phyloP scores from a whole-genome alignment of 257 asterid genomes.

The Plantago ovata region DNA sequence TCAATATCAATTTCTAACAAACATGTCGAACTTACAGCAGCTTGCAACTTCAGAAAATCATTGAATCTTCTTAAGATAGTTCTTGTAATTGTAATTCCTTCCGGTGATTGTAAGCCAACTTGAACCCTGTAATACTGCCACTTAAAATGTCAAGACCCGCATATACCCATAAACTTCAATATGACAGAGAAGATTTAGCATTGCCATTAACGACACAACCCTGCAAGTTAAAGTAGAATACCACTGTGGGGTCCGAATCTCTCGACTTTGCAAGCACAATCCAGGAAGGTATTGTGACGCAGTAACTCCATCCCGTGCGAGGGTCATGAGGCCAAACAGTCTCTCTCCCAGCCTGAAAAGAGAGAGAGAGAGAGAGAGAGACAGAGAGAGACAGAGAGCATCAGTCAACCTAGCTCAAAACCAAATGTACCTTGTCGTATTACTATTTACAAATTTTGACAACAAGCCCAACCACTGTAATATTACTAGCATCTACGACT shows the following conservation, averaged over 20 bases:
- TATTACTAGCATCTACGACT: constrained; percentile 4
- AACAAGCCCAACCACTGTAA: not conserved
- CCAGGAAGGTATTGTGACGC: constrained; percentile 93
- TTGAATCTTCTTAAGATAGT: constrained; percentile 86
- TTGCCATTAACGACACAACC: constrained; percentile 13
- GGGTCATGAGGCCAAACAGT: constrained; percentile 98
- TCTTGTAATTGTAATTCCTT: constrained; percentile 78
- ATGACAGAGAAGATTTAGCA: not conserved
- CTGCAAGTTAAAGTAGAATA: constrained; percentile 34
- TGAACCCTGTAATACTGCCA: constrained; percentile 97
- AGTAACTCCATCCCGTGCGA: constrained; percentile 95
- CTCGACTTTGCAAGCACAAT: constrained; percentile 84
- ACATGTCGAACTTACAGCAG: constrained; percentile 65
- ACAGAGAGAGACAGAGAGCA: too few species aligned
- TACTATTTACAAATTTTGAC: too few species aligned
- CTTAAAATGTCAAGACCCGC: constrained; percentile 39
- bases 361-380: constrained; percentile 12
- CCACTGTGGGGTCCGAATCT: constrained; percentile 97
- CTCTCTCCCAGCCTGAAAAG: constrained; percentile 72
- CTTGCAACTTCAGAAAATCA: constrained; percentile 82
- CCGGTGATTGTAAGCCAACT: constrained; percentile 90
- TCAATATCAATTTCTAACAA: constrained; percentile 5
- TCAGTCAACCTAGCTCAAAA: not conserved
- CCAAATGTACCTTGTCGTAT: too few species aligned
- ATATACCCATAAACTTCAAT: constrained; percentile 1